phyloP scores from a whole-genome alignment of 345 rosid genomes.

The Eucalyptus polyanthemos region DNA sequence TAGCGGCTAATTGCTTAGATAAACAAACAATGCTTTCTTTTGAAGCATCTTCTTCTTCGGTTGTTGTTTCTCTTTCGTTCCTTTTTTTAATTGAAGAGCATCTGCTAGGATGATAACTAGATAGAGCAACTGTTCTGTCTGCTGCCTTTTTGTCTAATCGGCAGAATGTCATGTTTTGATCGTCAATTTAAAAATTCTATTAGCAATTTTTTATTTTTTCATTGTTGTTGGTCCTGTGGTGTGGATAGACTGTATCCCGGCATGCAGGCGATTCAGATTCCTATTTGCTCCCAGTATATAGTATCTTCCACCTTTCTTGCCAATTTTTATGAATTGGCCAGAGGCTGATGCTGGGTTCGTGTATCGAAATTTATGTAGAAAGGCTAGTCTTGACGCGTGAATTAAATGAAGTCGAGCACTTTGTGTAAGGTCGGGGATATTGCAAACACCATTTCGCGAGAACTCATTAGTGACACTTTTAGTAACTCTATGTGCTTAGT shows the following conservation, averaged over 20 bases:
- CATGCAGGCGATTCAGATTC: neutral
- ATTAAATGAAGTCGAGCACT: neutral
- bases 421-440: neutral
- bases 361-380: neutral
- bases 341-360: neutral
- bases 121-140: neutral
- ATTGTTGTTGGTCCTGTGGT: neutral
- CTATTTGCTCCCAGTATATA: neutral
- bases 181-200: neutral
- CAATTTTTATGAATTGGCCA: neutral
- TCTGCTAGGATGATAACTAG: neutral
- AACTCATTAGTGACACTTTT: neutral
- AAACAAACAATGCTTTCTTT: neutral
- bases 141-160: neutral
- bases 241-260: neutral
- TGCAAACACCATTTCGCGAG: neutral
- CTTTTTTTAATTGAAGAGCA: neutral
- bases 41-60: neutral
- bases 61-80: neutral
- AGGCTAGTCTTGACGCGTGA: neutral
- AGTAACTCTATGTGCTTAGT: neutral
- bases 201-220: neutral
- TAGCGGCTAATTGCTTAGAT: neutral
- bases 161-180: neutral
- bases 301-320: neutral